Percentiles rank a stretch among this genome's conserved stretches.
Conservation (phyloP, 768 basidiomycete species). For the Naematelia encephala region DNA sequence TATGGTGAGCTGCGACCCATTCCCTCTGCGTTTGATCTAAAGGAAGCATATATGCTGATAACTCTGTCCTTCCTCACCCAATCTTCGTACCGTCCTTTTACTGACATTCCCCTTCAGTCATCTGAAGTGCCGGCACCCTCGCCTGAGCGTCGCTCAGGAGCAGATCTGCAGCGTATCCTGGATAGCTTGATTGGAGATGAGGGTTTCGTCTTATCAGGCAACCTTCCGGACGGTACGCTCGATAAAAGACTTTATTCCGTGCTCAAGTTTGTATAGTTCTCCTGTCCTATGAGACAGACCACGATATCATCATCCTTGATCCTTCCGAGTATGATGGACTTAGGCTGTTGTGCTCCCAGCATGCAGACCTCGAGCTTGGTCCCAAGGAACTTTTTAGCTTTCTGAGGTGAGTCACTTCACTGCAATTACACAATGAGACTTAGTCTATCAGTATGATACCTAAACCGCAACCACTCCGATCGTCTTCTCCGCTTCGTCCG, state of each 20-base stretch:
- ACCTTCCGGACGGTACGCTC: constrained; percentile 34
- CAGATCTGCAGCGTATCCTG: constrained; percentile 40
- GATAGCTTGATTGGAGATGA: constrained; percentile 36
- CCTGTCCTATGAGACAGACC: constrained; percentile 22
- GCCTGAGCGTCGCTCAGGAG: constrained; percentile 32
- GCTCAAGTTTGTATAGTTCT: constrained; percentile 20
- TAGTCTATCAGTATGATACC: constrained; percentile 20
- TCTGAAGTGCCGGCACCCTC: constrained; percentile 1
- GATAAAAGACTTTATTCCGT: background rate
- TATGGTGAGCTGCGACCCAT: too few relatives aligned
- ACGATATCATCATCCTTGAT: constrained; percentile 33
- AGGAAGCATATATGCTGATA: background rate
- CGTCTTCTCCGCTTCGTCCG: constrained; percentile 19
- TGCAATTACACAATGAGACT: background rate
- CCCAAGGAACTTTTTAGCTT: constrained; percentile 34
- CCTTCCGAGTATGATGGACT: constrained; percentile 26
- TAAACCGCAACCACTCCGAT: constrained; percentile 12
- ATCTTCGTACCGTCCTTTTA: background rate
- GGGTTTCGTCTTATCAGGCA: constrained; percentile 27
- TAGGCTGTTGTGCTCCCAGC: constrained; percentile 17
- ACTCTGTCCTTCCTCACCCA: constrained; percentile 1
- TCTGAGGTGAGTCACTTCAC: constrained; percentile 25
- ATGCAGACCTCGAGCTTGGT: constrained; percentile 28
- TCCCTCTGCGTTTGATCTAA: background rate
- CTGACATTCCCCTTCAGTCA: background rate